Percentiles rank a stretch among this genome's conserved stretches.
Evolutionary conservation across 1,284 basidiomycete genomes (phyloP).

Genomic region (Tranzscheliella williamsii): DNA sequence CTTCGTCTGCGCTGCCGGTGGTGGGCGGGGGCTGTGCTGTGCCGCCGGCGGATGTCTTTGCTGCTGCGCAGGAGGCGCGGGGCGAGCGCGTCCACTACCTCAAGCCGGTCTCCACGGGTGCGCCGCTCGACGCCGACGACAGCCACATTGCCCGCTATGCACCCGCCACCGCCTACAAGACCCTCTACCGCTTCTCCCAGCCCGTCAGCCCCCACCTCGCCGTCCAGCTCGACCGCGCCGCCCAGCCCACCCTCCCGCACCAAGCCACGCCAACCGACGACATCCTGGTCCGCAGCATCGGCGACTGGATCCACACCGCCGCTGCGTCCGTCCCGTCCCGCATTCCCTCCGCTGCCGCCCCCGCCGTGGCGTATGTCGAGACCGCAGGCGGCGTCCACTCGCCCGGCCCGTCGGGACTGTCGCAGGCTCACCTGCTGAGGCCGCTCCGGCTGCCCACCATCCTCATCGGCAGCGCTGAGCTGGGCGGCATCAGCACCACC

Average conservation of each 20-base stretch:
- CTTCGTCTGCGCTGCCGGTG: slow-evolving; percentile 37
- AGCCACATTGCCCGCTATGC: slow-evolving; percentile 41
- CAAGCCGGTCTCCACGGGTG: slow-evolving; percentile 58
- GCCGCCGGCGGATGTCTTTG: slow-evolving; percentile 12
- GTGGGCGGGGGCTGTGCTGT: too few species aligned
- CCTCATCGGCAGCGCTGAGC: slow-evolving; percentile 81
- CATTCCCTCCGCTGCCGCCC: neutral
- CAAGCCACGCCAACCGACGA: slow-evolving; percentile 64
- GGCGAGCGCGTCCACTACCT: slow-evolving; percentile 53
- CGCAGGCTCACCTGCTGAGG: slow-evolving; percentile 67
- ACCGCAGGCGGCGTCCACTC: slow-evolving; percentile 96
- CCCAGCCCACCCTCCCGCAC: slow-evolving; percentile 30
- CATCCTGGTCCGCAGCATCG: slow-evolving; percentile 72
- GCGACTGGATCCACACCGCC: slow-evolving; percentile 67
- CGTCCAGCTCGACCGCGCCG: slow-evolving; percentile 68
- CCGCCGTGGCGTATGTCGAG: slow-evolving; percentile 75
- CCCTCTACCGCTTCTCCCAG: slow-evolving; percentile 81
- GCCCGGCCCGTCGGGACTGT: slow-evolving; percentile 80
- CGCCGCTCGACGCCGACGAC: slow-evolving; percentile 44
- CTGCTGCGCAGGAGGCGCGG: slow-evolving; percentile 7
- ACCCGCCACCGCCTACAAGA: slow-evolving; percentile 66
- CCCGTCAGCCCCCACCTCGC: slow-evolving; percentile 94
- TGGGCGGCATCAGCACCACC: slow-evolving; percentile 94
- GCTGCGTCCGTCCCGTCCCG: neutral
- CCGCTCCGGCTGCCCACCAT: slow-evolving; percentile 79